These are phyloP conservation scores for Metarhizium humberi DNA, from an alignment of 2,329 filamentous ascomycete species.

Conservation along the genomic window DNA sequence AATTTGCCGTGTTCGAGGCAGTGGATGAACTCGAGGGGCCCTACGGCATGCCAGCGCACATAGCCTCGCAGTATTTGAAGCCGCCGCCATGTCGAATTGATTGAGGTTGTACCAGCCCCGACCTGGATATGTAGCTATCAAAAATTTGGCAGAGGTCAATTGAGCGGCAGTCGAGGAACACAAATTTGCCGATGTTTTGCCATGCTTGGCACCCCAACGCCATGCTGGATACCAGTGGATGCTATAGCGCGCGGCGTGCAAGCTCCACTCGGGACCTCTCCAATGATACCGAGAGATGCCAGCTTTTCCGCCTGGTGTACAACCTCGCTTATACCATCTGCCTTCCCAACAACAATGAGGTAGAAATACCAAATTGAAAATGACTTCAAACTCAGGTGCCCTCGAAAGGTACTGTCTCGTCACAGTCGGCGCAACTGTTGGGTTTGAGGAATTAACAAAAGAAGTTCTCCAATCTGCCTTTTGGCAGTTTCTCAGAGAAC, in stretches of 20 bases:
- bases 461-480: constrained; percentile 55
- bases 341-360: background rate
- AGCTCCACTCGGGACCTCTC: background rate
- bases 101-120: background rate
- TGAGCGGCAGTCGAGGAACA: background rate
- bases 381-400: constrained; percentile 1
- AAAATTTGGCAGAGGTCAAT: constrained; percentile 16
- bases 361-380: background rate
- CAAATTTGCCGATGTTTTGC: constrained; percentile 3
- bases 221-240: background rate
- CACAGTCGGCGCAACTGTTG: constrained; percentile 85
- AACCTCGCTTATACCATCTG: background rate
- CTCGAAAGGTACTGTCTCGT: constrained; percentile 56
- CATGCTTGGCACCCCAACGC: background rate
- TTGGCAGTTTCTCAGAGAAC: constrained; percentile 45
- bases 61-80: constrained; percentile 27
- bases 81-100: constrained; percentile 24
- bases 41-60: constrained; percentile 25
- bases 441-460: constrained; percentile 63
- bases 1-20: constrained; percentile 15
- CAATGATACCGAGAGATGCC: background rate
- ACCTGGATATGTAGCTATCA: constrained; percentile 17
- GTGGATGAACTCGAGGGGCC: constrained; percentile 14
- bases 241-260: background rate
- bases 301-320: background rate